Percentiles rank a stretch among this genome's conserved stretches.
These are phyloP conservation scores for Monascus ruber DNA, from an alignment of 2,329 filamentous ascomycete genomes.

Conservation along the genomic window DNA sequence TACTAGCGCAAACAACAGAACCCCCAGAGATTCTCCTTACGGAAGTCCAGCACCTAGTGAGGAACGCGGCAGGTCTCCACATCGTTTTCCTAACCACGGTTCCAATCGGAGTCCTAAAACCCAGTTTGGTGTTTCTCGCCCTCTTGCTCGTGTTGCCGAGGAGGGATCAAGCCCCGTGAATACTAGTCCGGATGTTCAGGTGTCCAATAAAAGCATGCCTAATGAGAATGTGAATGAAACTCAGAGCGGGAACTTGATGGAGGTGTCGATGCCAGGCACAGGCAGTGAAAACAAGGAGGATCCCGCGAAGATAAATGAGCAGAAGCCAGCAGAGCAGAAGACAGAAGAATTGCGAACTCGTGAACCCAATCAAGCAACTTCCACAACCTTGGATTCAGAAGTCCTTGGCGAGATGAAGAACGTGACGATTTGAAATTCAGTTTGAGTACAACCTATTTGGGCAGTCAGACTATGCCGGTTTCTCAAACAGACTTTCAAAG, in stretches of 20 bases:
- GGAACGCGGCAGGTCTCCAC: constrained; percentile 38
- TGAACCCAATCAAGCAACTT: constrained; percentile 16
- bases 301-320: constrained; percentile 10
- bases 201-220: constrained; percentile 17
- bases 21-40: constrained; percentile 44
- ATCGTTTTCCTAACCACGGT: constrained; percentile 34
- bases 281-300: constrained; percentile 23
- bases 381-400: constrained; percentile 24
- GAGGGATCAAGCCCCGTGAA: constrained; percentile 28
- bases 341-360: constrained; percentile 19
- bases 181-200: constrained; percentile 19
- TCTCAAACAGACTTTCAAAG: constrained; percentile 1
- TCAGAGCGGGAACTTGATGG: constrained; percentile 28
- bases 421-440: constrained; percentile 28
- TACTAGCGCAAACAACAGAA: constrained; percentile 34
- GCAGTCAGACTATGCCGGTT: too few relatives aligned
- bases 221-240: constrained; percentile 19
- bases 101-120: constrained; percentile 35
- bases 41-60: constrained; percentile 35
- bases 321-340: constrained; percentile 18
- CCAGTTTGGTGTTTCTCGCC: constrained; percentile 32
- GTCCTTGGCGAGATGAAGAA: constrained; percentile 38
- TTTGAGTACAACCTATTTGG: too few relatives aligned
- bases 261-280: constrained; percentile 27
- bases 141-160: constrained; percentile 37